Conservation (phyloP, 148 eudicot species). For the Cornus kousa region DNA sequence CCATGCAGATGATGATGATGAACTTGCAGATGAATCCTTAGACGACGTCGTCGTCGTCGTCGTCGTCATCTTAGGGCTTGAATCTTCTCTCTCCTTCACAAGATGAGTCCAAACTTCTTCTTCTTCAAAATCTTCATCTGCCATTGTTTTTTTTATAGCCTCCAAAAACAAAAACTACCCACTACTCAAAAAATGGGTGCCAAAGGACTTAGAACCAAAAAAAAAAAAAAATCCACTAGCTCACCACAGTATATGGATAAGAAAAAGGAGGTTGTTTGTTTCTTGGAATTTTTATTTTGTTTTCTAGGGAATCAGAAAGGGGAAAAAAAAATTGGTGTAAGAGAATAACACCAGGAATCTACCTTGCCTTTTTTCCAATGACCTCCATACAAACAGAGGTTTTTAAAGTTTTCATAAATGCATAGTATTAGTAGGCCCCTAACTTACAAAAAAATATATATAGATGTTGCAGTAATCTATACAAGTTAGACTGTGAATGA, state of each 20-base stretch:
- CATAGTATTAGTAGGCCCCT: no score
- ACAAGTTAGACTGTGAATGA: background rate
- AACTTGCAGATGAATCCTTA: constrained; percentile 1
- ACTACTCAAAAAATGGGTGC: background rate
- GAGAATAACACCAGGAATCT: constrained; percentile 27
- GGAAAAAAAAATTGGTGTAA: background rate
- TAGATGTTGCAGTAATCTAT: no score
- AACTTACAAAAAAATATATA: background rate
- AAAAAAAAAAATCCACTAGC: background rate
- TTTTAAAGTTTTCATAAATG: no score
- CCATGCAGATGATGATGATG: constrained; percentile 22
- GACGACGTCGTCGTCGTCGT: constrained; percentile 1
- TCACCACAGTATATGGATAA: background rate
- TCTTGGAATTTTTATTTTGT: no score
- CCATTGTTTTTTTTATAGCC: no score
- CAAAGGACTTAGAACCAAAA: no score
- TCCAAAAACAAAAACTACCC: no score
- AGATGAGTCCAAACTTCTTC: constrained; percentile 50
- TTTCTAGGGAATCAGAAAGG: no score
- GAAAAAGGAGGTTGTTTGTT: background rate
- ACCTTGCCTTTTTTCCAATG: no score
- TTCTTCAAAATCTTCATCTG: constrained; percentile 61
- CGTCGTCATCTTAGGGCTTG: constrained; percentile 12
- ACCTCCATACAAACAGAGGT: no score
- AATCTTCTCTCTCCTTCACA: constrained; percentile 31